A percentile compares a stretch with the other conserved stretches of the same genome.
Conservation (phyloP, 73 alveolate species). For the Breviolum minutum region DNA sequence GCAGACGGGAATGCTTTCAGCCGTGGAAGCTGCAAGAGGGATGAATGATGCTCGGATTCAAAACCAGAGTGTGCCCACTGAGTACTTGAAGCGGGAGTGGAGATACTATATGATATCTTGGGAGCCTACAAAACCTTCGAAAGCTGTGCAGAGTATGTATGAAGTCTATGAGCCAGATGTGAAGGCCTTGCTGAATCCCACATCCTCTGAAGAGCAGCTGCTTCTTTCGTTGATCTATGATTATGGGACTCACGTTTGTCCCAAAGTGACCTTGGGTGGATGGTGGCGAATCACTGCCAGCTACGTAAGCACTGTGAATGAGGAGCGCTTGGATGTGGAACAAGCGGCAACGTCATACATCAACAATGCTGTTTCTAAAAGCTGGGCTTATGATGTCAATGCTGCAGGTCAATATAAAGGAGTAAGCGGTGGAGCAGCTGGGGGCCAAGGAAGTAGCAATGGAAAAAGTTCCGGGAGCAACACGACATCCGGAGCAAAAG, state of each 20-base stretch:
- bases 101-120: not conserved
- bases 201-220: not conserved
- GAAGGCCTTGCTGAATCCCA: not conserved
- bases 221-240: slow-evolving; percentile 19
- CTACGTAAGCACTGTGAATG: not conserved
- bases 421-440: slow-evolving; percentile 23
- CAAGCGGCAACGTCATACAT: slow-evolving; percentile 28
- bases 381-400: slow-evolving; percentile 18
- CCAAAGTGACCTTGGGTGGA: slow-evolving; percentile 17
- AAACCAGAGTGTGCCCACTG: not conserved
- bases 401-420: slow-evolving; percentile 1
- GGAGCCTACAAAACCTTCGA: not conserved
- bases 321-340: slow-evolving; percentile 18
- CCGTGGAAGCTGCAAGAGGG: slow-evolving; percentile 29
- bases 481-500: not conserved
- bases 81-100: not conserved
- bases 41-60: slow-evolving; percentile 14
- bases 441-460: slow-evolving; percentile 14
- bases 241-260: slow-evolving; percentile 25
- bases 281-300: slow-evolving; percentile 62
- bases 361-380: slow-evolving; percentile 1
- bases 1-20: not conserved
- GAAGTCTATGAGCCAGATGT: slow-evolving; percentile 30
- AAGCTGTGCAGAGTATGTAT: not conserved
- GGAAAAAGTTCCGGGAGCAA: not conserved